A percentile compares a stretch with the other conserved stretches of the same genome.
Evolutionary conservation across 2,329 filamentous ascomycete genomes (phyloP).

Genomic region (Colletotrichum eremochloae): DNA sequence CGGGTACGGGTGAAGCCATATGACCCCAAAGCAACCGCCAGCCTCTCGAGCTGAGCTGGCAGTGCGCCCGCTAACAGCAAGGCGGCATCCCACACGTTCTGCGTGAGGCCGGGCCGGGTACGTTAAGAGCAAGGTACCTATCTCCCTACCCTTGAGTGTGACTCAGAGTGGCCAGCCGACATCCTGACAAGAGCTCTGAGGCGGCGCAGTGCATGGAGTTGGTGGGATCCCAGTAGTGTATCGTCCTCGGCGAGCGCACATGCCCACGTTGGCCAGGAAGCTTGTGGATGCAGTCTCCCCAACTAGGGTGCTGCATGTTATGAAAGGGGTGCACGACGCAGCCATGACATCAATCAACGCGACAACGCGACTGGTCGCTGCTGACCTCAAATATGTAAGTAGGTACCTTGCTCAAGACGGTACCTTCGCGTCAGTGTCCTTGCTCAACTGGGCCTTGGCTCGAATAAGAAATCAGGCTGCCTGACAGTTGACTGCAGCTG

Average conservation of each 20-base stretch:
- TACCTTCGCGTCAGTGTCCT: not conserved
- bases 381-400: not conserved
- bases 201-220: not conserved
- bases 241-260: conserved; percentile 17
- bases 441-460: not conserved
- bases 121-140: not conserved
- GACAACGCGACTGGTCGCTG: conserved; percentile 7
- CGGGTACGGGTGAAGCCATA: conserved; percentile 8
- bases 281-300: not conserved
- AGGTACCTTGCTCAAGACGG: not conserved
- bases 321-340: not conserved
- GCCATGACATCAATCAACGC: conserved; percentile 17
- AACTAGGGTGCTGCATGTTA: not conserved
- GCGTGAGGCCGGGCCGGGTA: not conserved
- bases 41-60: conserved; percentile 4
- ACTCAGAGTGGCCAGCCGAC: conserved; percentile 14
- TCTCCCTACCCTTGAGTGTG: not conserved
- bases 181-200: not conserved
- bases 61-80: conserved; percentile 9
- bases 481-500: not conserved
- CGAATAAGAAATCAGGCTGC: not conserved
- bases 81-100: not conserved
- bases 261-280: not conserved
- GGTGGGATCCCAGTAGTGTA: not conserved
- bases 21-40: conserved; percentile 16